Evolutionary conservation across 1,139 yeast genomes (phyloP).

Genomic region (Lodderomyces parapsilosis): DNA sequence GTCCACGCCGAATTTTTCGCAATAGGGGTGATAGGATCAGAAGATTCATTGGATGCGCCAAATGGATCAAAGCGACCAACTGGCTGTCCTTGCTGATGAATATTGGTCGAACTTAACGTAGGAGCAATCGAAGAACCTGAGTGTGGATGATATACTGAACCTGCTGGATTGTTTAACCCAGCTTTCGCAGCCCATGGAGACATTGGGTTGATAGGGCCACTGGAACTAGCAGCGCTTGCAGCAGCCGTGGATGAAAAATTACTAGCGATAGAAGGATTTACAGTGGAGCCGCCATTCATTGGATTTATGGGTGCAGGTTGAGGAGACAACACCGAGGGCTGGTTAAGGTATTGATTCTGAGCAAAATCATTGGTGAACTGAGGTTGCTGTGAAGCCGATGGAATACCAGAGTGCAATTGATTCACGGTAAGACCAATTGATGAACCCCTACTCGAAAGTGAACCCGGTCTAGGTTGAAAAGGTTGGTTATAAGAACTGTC

Average conservation of each 20-base stretch:
- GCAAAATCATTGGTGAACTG: constrained; percentile 7
- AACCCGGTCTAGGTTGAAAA: constrained; percentile 31
- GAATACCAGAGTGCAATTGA: constrained; percentile 11
- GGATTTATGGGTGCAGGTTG: constrained; percentile 10
- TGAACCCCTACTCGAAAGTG: constrained; percentile 22
- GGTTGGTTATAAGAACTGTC: constrained; percentile 17
- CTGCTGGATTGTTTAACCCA: constrained; percentile 13
- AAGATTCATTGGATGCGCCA: constrained; percentile 9
- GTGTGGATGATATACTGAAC: not conserved
- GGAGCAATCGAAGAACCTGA: constrained; percentile 3
- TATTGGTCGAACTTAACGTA: not conserved
- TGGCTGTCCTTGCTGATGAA: constrained; percentile 2
- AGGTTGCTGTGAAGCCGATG: constrained; percentile 6
- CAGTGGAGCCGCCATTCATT: constrained; percentile 5
- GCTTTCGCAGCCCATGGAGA: constrained; percentile 16
- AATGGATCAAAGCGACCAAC: constrained; percentile 15
- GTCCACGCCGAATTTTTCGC: constrained; percentile 22
- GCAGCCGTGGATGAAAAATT: not conserved
- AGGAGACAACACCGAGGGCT: constrained; percentile 8
- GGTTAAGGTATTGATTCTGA: constrained; percentile 5
- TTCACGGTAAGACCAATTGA: constrained; percentile 14
- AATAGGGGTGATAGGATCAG: constrained; percentile 8
- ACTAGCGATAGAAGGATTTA: constrained; percentile 3
- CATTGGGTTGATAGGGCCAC: constrained; percentile 3
- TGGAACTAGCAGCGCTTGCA: constrained; percentile 1